A percentile compares a stretch with the other conserved stretches of the same genome.
Evolutionary conservation across 1,284 basidiomycete genomes (phyloP).

Genomic region (Melampsora larici-populina): DNA sequence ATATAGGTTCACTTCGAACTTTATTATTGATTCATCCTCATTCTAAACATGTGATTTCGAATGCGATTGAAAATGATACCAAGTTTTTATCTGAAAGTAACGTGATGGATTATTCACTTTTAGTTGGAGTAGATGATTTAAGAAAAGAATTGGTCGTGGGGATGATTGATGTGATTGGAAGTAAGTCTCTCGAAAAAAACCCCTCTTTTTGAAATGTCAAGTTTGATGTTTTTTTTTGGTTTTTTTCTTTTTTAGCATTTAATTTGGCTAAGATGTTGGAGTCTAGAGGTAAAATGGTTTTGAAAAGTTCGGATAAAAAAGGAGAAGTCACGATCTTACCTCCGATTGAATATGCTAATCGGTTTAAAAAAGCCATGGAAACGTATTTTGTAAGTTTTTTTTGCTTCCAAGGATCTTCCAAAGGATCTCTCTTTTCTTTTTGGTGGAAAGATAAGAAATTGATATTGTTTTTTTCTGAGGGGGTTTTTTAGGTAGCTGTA

Average conservation of each 20-base stretch:
- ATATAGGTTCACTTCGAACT: constrained; percentile 7
- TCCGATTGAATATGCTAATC: constrained; percentile 6
- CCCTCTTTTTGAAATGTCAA: no score
- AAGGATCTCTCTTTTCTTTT: neutral
- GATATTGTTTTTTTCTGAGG: neutral
- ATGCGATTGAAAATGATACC: constrained; percentile 5
- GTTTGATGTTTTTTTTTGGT: neutral
- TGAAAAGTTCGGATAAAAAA: neutral
- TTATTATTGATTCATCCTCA: constrained; percentile 7
- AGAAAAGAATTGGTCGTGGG: constrained; percentile 3
- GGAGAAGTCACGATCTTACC: constrained; percentile 13
- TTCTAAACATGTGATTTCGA: constrained; percentile 14
- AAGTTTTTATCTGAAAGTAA: constrained; percentile 3
- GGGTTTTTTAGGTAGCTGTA: constrained; percentile 11
- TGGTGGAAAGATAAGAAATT: neutral
- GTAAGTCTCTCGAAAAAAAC: neutral
- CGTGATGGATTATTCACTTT: constrained; percentile 11
- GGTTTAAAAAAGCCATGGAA: constrained; percentile 5
- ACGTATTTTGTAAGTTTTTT: constrained; percentile 3
- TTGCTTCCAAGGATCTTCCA: no score
- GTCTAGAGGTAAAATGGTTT: neutral
- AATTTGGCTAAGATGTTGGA: constrained; percentile 15
- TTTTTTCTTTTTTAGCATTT: neutral
- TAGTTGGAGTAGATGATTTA: constrained; percentile 4
- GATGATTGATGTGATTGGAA: constrained; percentile 16